These are phyloP conservation scores for Corinectria fuckeliana DNA, from an alignment of 2,329 filamentous ascomycete genomes.

Conservation along the genomic window DNA sequence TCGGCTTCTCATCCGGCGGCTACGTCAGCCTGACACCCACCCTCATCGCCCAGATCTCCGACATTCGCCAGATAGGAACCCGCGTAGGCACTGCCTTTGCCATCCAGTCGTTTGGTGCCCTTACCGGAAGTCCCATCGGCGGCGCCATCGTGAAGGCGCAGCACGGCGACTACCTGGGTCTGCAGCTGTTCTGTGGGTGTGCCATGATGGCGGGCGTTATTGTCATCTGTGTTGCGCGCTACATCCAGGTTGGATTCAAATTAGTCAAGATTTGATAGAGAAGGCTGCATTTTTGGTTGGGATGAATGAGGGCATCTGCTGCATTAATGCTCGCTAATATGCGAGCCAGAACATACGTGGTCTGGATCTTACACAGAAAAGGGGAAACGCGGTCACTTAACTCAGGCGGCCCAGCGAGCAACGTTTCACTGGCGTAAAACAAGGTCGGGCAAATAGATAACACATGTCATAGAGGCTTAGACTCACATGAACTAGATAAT, in stretches of 20 bases:
- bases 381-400: not conserved
- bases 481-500: not conserved
- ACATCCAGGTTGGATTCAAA: conserved; percentile 45
- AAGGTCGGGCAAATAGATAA: conserved; percentile 3
- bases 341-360: not conserved
- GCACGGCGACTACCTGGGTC: conserved; percentile 60
- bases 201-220: conserved; percentile 46
- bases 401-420: not conserved
- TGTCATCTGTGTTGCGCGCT: conserved; percentile 42
- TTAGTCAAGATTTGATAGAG: conserved; percentile 41
- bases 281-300: not conserved
- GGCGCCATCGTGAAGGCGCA: conserved; percentile 63
- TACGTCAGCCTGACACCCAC: conserved; percentile 69
- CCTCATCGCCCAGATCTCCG: conserved; percentile 73
- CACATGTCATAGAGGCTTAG: not conserved
- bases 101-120: conserved; percentile 65
- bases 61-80: conserved; percentile 72
- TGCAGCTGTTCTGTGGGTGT: conserved; percentile 71
- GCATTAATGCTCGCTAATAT: not conserved
- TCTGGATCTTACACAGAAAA: not conserved
- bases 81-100: conserved; percentile 70
- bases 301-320: not conserved
- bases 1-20: conserved; percentile 72
- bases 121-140: conserved; percentile 72
- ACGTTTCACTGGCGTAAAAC: not conserved